A percentile compares a stretch with the other conserved stretches of the same genome.
These are phyloP conservation scores for Penicillium cosmopolitanum DNA, from an alignment of 495 filamentous ascomycete genomes.

Conservation along the genomic window DNA sequence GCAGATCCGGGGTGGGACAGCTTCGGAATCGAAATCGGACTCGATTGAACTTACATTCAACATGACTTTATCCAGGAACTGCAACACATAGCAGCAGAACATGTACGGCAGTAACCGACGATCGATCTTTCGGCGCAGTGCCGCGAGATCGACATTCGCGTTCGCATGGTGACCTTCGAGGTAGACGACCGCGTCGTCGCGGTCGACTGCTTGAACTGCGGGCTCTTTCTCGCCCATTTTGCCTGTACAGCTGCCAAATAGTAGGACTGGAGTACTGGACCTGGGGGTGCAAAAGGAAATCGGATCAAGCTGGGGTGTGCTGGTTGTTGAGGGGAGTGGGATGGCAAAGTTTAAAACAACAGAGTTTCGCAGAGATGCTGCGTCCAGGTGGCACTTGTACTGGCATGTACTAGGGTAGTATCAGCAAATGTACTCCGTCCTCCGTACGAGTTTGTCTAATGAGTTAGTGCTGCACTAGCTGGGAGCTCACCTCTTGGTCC, in stretches of 20 bases:
- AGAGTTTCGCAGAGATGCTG: slow-evolving; percentile 4
- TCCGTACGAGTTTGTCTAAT: background rate
- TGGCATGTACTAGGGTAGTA: background rate
- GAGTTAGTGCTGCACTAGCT: background rate
- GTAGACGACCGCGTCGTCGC: slow-evolving; percentile 42
- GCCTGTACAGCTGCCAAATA: background rate
- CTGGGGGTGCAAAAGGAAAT: background rate
- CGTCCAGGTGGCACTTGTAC: slow-evolving; percentile 3
- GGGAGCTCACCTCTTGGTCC: background rate
- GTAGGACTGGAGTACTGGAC: no score
- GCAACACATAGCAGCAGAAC: slow-evolving; percentile 65
- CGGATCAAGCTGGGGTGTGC: slow-evolving; percentile 1
- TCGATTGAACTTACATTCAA: slow-evolving; percentile 52
- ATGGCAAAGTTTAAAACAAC: slow-evolving; percentile 5
- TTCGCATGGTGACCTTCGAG: slow-evolving; percentile 27
- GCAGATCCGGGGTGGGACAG: background rate
- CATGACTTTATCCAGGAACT: slow-evolving; percentile 69
- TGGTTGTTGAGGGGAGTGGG: background rate
- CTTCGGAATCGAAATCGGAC: background rate
- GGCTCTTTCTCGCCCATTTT: slow-evolving; percentile 23
- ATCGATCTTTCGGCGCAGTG: slow-evolving; percentile 49
- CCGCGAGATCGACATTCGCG: slow-evolving; percentile 21
- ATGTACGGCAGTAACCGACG: slow-evolving; percentile 56
- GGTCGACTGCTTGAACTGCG: slow-evolving; percentile 11
- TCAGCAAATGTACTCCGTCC: background rate